These are phyloP conservation scores for Calvatia gigantea DNA, from an alignment of 768 basidiomycete species.

Conservation along the genomic window DNA sequence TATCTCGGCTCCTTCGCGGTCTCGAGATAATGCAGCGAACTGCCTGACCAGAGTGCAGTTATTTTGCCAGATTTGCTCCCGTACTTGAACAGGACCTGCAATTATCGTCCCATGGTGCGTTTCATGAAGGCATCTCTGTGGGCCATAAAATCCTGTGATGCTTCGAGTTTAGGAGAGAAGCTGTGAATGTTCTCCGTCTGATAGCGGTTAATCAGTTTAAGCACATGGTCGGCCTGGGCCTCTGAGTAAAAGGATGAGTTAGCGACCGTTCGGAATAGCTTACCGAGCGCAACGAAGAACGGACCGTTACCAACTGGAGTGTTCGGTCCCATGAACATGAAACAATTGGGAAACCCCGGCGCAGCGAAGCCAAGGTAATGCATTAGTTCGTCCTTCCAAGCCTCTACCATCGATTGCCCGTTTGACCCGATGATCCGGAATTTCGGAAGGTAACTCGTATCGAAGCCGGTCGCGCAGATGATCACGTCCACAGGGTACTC, in stretches of 20 bases:
- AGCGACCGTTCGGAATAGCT: background rate
- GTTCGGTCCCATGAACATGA: conserved; percentile 29
- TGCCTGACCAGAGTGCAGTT: conserved; percentile 32
- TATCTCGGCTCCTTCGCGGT: conserved; percentile 28
- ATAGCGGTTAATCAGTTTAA: conserved; percentile 30
- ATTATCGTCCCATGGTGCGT: conserved; percentile 25
- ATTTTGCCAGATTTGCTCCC: conserved; percentile 22
- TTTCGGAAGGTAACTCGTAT: conserved; percentile 29
- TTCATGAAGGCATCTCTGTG: conserved; percentile 32
- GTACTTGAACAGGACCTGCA: conserved; percentile 33
- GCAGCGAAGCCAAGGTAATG: conserved; percentile 28
- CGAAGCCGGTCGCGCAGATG: conserved; percentile 37
- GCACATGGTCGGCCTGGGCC: conserved; percentile 29
- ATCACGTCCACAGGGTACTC: conserved; percentile 31
- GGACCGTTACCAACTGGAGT: conserved; percentile 33
- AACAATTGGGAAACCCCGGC: conserved; percentile 32
- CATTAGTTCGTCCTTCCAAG: conserved; percentile 28
- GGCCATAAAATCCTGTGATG: conserved; percentile 28
- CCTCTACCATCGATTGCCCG: conserved; percentile 25
- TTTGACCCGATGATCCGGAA: conserved; percentile 28
- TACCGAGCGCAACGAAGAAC: conserved; percentile 27
- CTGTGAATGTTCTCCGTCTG: conserved; percentile 35
- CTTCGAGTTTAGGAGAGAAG: conserved; percentile 30
- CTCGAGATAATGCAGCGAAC: conserved; percentile 33
- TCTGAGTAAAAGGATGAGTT: conserved; percentile 17